These are phyloP conservation scores for Pichia sp. DNA, from an alignment of 1,139 yeast genomes.

Conservation along the genomic window DNA sequence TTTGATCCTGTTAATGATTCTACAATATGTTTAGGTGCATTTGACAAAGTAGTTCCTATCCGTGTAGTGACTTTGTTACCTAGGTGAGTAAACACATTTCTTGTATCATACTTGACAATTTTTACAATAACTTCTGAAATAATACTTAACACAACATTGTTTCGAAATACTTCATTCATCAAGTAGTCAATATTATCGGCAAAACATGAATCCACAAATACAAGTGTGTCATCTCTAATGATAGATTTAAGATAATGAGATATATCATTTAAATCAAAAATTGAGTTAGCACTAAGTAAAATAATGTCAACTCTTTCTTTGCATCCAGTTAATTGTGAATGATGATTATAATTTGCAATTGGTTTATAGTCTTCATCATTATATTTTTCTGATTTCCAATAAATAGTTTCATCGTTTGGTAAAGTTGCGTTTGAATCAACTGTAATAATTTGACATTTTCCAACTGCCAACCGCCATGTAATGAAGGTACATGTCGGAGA, in stretches of 20 bases:
- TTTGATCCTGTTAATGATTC: slow-evolving; percentile 19
- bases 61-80: slow-evolving; percentile 22
- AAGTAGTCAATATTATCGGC: slow-evolving; percentile 19
- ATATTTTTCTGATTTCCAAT: slow-evolving; percentile 13
- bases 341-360: slow-evolving; percentile 2
- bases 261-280: slow-evolving; percentile 7
- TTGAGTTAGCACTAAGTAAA: slow-evolving; percentile 16
- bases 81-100: slow-evolving; percentile 16
- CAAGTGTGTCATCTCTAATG: slow-evolving; percentile 17
- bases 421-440: slow-evolving; percentile 4
- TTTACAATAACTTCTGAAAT: slow-evolving; percentile 23
- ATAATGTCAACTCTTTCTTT: slow-evolving; percentile 16
- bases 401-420: slow-evolving; percentile 1
- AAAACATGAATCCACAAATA: slow-evolving; percentile 23
- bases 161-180: slow-evolving; percentile 11
- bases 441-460: slow-evolving; percentile 1
- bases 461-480: slow-evolving; percentile 19
- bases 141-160: slow-evolving; percentile 17
- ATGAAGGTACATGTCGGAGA: slow-evolving; percentile 19
- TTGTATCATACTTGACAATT: slow-evolving; percentile 9
- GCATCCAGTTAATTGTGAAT: neutral
- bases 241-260: slow-evolving; percentile 6
- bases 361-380: slow-evolving; percentile 6
- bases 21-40: neutral
- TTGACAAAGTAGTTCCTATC: slow-evolving; percentile 19